Conservation (phyloP, 768 basidiomycete species). For the Rhodotorula taiwanensis region DNA sequence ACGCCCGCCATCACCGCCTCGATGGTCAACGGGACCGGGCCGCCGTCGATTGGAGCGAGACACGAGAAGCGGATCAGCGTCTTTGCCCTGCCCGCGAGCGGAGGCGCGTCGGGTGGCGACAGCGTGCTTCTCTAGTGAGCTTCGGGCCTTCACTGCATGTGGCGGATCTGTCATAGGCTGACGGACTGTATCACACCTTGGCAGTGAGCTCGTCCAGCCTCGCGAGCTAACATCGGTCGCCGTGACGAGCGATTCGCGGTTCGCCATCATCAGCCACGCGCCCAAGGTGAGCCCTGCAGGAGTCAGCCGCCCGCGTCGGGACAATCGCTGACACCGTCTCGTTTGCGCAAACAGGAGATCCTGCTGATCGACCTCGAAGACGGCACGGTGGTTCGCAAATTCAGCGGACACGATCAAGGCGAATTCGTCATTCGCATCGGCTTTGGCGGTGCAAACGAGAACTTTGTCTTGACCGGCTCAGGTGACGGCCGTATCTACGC, state of each 20-base stretch:
- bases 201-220: constrained; percentile 35
- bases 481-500: constrained; percentile 94
- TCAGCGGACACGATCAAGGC: constrained; percentile 75
- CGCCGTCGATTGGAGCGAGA: constrained; percentile 14
- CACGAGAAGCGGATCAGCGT: constrained; percentile 59
- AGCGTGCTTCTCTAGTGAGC: constrained; percentile 64
- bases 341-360: constrained; percentile 61
- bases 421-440: constrained; percentile 83
- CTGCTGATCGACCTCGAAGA: constrained; percentile 75
- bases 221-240: constrained; percentile 59
- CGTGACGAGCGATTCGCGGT: constrained; percentile 60
- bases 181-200: constrained; percentile 1
- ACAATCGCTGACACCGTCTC: neutral
- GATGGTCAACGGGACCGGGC: neutral
- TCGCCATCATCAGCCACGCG: constrained; percentile 76
- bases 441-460: constrained; percentile 82
- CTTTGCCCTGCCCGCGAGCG: constrained; percentile 58
- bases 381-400: constrained; percentile 64
- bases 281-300: no score
- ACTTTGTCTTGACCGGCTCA: constrained; percentile 86
- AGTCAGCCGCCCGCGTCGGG: no score
- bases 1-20: constrained; percentile 13
- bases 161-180: no score
- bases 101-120: neutral
- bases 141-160: no score